Evolutionary conservation across 2,329 filamentous ascomycete genomes (phyloP).

Genomic region (Calonectria pseudoturangicola): DNA sequence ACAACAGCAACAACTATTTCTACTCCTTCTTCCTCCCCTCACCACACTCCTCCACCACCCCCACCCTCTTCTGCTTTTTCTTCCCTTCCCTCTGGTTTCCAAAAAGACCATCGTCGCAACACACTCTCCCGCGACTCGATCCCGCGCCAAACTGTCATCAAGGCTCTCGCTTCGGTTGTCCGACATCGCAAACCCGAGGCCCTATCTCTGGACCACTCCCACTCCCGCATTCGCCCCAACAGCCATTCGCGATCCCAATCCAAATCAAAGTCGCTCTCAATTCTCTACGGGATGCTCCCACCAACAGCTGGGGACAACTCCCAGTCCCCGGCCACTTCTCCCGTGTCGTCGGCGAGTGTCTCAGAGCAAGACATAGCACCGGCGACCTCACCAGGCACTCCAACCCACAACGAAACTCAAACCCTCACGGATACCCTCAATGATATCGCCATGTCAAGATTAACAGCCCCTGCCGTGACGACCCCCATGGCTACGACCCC

Average conservation of each 20-base stretch:
- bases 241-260: conserved; percentile 42
- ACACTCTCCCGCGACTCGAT: conserved; percentile 77
- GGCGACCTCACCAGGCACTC: conserved; percentile 15
- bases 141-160: conserved; percentile 88
- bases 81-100: conserved; percentile 31
- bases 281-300: conserved; percentile 71
- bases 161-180: conserved; percentile 82
- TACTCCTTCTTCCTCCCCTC: not conserved
- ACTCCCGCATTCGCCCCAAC: conserved; percentile 3
- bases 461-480: conserved; percentile 53
- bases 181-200: conserved; percentile 77
- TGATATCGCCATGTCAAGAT: conserved; percentile 68
- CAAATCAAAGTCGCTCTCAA: conserved; percentile 36
- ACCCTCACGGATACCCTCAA: conserved; percentile 78
- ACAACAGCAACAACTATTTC: not conserved
- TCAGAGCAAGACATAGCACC: conserved; percentile 5
- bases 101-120: conserved; percentile 65
- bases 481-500: conserved; percentile 38
- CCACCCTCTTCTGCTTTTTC: conserved; percentile 22
- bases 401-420: conserved; percentile 61
- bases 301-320: conserved; percentile 61
- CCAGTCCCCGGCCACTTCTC: conserved; percentile 55
- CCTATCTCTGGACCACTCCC: conserved; percentile 69
- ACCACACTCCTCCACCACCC: no score
- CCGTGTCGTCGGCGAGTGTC: conserved; percentile 12